Evolutionary conservation across 2,329 filamentous ascomycete genomes (phyloP).

Genomic region (Plenodomus lindquistii): DNA sequence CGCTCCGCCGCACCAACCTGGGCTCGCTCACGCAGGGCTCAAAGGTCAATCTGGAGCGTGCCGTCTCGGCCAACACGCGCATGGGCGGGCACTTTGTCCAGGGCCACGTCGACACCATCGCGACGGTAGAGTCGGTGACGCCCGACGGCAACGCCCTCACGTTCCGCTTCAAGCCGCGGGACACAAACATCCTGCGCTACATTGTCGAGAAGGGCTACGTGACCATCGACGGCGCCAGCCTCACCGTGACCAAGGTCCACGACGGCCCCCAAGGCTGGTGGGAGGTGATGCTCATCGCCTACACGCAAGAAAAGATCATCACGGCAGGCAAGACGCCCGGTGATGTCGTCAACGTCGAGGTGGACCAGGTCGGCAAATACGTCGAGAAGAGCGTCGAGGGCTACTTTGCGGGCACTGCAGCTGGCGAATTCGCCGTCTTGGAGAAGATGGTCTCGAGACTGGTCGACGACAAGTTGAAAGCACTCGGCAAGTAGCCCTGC

Average conservation of each 20-base stretch:
- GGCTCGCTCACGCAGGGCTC: slow-evolving; percentile 69
- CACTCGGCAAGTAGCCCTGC: slow-evolving; percentile 38
- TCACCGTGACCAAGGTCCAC: slow-evolving; percentile 87
- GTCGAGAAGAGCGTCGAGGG: slow-evolving; percentile 87
- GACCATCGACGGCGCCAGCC: slow-evolving; percentile 88
- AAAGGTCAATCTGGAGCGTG: slow-evolving; percentile 89
- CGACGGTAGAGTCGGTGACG: slow-evolving; percentile 70
- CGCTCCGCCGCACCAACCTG: slow-evolving; percentile 93
- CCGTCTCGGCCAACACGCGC: slow-evolving; percentile 85
- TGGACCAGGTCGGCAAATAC: slow-evolving; percentile 85
- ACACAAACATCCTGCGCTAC: slow-evolving; percentile 74
- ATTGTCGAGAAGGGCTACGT: slow-evolving; percentile 97
- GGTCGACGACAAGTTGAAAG: slow-evolving; percentile 69
- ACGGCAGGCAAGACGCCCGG: slow-evolving; percentile 77
- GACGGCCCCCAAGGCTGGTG: slow-evolving; percentile 80
- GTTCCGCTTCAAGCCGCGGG: slow-evolving; percentile 76
- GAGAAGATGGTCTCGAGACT: slow-evolving; percentile 65
- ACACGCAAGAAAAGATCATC: slow-evolving; percentile 91
- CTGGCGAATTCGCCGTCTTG: slow-evolving; percentile 55
- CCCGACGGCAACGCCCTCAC: slow-evolving; percentile 90
- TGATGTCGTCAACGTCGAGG: slow-evolving; percentile 87
- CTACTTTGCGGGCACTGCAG: slow-evolving; percentile 67
- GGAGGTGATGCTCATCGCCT: slow-evolving; percentile 97
- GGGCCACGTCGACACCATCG: slow-evolving; percentile 92
- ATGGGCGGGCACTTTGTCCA: slow-evolving; percentile 99